A percentile compares a stretch with the other conserved stretches of the same genome.
Conservation (phyloP, 306 rosid species). For the Abrus pulchellus region DNA sequence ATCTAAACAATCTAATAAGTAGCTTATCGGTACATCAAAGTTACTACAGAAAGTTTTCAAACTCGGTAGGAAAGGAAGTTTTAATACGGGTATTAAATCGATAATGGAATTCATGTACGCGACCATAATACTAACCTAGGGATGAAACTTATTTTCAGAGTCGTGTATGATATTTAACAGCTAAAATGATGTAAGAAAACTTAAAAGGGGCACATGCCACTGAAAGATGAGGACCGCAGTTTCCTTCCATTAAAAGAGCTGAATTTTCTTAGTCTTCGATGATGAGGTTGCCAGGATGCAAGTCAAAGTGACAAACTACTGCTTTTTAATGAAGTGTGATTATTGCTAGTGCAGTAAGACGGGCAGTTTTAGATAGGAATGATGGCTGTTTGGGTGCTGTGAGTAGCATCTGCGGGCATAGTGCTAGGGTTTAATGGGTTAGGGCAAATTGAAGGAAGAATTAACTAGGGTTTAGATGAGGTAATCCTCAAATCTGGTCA, state of each 20-base stretch:
- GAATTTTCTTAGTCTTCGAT: not conserved
- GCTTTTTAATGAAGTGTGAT: constrained; percentile 2
- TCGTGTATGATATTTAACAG: not conserved
- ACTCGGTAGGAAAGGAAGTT: constrained; percentile 3
- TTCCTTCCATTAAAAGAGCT: not conserved
- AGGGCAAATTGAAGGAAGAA: constrained; percentile 22
- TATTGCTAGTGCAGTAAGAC: not conserved
- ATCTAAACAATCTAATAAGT: constrained; percentile 8
- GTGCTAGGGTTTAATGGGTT: not conserved
- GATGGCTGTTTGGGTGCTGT: constrained; percentile 9
- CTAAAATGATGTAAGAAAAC: constrained; percentile 8
- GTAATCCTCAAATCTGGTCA: not conserved
- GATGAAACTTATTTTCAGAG: constrained; percentile 5
- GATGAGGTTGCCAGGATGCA: constrained; percentile 20
- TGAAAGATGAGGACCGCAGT: not conserved
- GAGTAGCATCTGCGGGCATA: not conserved
- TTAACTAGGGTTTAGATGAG: constrained; percentile 1
- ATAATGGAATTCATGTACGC: not conserved
- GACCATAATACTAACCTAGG: not conserved
- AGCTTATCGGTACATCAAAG: not conserved
- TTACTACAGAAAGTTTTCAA: not conserved
- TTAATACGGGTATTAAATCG: not conserved
- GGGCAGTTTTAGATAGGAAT: not conserved
- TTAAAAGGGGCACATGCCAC: constrained; percentile 1
- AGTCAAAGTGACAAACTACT: constrained; percentile 2